Base-by-base conservation (phyloP, 2,329 filamentous ascomycete genomes). In the Decorospora gaudefroyi region DNA sequence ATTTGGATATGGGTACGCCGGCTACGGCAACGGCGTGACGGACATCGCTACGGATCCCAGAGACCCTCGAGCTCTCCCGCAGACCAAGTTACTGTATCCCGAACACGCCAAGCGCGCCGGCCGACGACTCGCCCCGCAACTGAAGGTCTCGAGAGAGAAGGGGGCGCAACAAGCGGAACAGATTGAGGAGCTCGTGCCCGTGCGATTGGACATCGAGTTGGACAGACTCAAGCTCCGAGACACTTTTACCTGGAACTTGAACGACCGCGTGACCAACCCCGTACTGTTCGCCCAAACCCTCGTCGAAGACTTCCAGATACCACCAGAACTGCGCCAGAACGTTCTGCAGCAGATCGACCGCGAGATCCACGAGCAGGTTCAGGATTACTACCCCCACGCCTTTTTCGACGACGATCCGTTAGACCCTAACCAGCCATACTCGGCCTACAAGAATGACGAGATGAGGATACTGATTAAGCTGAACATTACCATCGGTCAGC, bases 191-290 rank as follows among this genome's bases (percentile, higher is more conserved):
- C 76, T 99, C 40, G 88, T 97, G 1, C 93, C 93, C 2, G 81
- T 99, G 55, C 83, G 93, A 33, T 74, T 99, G 41, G 93, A 99
- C 61, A 88, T 97, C 35, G 93, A 99, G 64, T 88, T 88, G 80
- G 92, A 97, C 57, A 96, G 95, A 74, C 83, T 97, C 60, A 93
- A 93, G 72, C 78, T 99, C 49, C 87, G 93, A 68, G 93, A 99
- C 71, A 97, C 93, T 1, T 96, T 99, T 59, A 97, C 93, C 3
- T 99, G 92, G 91, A 99, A 99, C 70, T 78, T 97, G 23, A 89
- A 96, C 73, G 93, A 99, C 68, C 86, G 91, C 46, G 80, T 93
- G 9, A 82, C 95, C 3, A 79, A 83, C 15, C 82, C 86, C 13
- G 87, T 95, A 44, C 71, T 93, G 8, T 97, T 97, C 68, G 88